Base-by-base conservation (phyloP, 106 monocot species). In the Dactylorhiza incarnata region DNA sequence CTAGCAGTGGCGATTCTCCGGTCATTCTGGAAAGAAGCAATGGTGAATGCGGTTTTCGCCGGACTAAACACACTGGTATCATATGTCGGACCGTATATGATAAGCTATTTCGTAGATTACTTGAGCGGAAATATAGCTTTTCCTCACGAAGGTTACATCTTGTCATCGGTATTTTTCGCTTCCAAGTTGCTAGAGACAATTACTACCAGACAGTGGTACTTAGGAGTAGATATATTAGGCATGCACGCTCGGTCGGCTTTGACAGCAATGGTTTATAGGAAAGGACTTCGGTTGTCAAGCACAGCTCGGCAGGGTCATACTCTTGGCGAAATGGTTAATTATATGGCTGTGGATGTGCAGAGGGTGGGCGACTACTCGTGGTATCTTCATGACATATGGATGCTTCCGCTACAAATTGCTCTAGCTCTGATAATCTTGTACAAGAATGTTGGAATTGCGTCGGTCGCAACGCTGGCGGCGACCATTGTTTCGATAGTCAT, bases 331-430 rank as follows among this genome's bases (percentile, higher is more conserved):
- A 89, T 97, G 76, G 93, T 97, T 62, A 97, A 97, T 63, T 97
- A 97, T 83, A 97, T 97, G 94, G 97, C 97, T 15, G 97, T 97
- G 19, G 97, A 97, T 75, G 97, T 97, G 73, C 93, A 97, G 61
- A 85, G 94, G 75, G 78, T 97, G 15, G 93, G 93, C 3, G 97
- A 97, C 22, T 97, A 86, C 72, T 80, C 94, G 19, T 97, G 97
- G 97, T 91, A 97, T 72, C 85, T 97, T 19, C 97, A 97, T 75
- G 97, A 97, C 59, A 89, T 91, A 49, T 97, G 93, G 97, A 89
- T 97, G 89, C 91, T 97, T 37, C 97, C 97, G 17, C 25, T 97
- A 59, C 97, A 97, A 75, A 94, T 97, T 20, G 51, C 87, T 74
- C 89, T 97, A 26, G 97, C 97, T 66, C 7, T 97, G 49, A 87